Evolutionary conservation across 1,284 basidiomycete genomes (phyloP).

Genomic region (Meira nashicola): DNA sequence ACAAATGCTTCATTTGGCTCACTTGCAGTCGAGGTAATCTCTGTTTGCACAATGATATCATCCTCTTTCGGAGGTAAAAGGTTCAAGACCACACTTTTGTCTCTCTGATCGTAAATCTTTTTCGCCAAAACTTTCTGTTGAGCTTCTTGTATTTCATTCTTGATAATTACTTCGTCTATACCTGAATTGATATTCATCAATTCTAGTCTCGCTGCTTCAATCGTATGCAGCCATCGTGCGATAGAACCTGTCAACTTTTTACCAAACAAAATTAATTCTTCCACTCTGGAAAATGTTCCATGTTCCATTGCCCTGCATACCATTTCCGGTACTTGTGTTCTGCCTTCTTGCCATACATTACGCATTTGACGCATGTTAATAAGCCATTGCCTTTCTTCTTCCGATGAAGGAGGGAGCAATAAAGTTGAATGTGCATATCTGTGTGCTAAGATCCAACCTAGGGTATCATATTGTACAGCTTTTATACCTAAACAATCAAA

Average conservation of each 20-base stretch:
- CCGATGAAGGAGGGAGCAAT: slow-evolving; percentile 14
- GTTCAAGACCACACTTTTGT: too few relatives aligned
- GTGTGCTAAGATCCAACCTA: slow-evolving; percentile 22
- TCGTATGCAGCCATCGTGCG: slow-evolving; percentile 21
- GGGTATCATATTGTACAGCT: slow-evolving; percentile 29
- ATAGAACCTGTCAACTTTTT: slow-evolving; percentile 29
- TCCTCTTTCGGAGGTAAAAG: too few relatives aligned
- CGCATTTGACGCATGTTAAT: slow-evolving; percentile 16
- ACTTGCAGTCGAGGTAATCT: too few relatives aligned
- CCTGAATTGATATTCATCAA: too few relatives aligned
- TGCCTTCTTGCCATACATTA: slow-evolving; percentile 31
- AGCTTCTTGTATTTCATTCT: too few relatives aligned
- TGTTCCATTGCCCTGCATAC: slow-evolving; percentile 30
- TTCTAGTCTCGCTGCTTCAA: slow-evolving; percentile 20
- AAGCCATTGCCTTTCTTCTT: slow-evolving; percentile 21
- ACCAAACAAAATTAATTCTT: slow-evolving; percentile 39
- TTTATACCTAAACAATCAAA: slow-evolving; percentile 22
- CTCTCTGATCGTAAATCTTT: too few relatives aligned
- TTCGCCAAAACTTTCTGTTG: too few relatives aligned
- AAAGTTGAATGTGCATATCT: slow-evolving; percentile 18
- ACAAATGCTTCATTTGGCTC: not conserved
- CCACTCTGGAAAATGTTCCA: slow-evolving; percentile 34
- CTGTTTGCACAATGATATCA: too few relatives aligned
- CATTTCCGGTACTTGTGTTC: slow-evolving; percentile 28
- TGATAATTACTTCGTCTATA: too few relatives aligned